These are phyloP conservation scores for Dioscorea cayenensis DNA, from an alignment of 116 monocot species.

Conservation along the genomic window DNA sequence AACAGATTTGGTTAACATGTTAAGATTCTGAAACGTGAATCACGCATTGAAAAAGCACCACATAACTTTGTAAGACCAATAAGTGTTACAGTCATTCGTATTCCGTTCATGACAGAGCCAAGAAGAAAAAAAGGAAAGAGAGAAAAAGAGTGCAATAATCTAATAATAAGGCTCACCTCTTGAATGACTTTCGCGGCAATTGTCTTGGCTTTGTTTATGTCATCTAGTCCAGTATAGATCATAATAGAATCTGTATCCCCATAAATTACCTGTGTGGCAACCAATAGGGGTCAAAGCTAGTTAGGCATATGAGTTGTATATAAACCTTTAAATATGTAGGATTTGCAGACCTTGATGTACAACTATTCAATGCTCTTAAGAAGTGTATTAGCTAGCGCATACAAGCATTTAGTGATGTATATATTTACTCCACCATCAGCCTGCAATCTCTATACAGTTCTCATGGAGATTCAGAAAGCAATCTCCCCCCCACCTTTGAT, in stretches of 20 bases:
- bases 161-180: constrained; percentile 41
- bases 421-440: too few relatives aligned
- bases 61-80: not conserved
- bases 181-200: constrained; percentile 93
- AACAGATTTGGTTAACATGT: not conserved
- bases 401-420: too few relatives aligned
- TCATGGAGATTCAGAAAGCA: too few relatives aligned
- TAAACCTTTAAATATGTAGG: not conserved
- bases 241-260: constrained; percentile 99
- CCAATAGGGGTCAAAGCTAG: not conserved
- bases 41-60: not conserved
- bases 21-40: not conserved
- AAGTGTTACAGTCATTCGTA: not conserved
- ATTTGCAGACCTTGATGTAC: not conserved
- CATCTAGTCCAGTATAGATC: constrained; percentile 93
- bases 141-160: too few relatives aligned
- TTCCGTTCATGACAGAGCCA: not conserved
- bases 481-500: too few relatives aligned
- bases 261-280: constrained; percentile 73
- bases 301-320: not conserved
- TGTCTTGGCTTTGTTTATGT: too few relatives aligned
- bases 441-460: too few relatives aligned
- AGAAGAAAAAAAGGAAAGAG: too few relatives aligned
- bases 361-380: too few relatives aligned
- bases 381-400: too few relatives aligned